phyloP scores from a whole-genome alignment of 208 protist genomes.

The Leishmania braziliensis region DNA sequence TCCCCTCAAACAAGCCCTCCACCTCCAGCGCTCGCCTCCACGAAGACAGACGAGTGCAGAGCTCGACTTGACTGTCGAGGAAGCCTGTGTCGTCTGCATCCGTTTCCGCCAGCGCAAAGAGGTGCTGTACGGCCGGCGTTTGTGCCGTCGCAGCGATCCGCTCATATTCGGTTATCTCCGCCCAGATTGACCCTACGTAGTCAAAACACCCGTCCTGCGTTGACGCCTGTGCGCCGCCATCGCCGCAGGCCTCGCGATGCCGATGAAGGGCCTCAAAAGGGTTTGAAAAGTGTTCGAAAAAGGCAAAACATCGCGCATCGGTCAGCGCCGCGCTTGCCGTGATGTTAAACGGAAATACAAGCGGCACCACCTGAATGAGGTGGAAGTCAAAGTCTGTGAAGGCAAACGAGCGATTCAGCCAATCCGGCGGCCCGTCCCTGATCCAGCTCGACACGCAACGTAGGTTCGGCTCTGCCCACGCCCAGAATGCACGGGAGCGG shows the following conservation, averaged over 20 bases:
- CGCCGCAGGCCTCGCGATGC: background rate
- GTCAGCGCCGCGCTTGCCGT: constrained; percentile 38
- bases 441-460: constrained; percentile 68
- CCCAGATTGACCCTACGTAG: constrained; percentile 7
- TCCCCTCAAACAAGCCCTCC: constrained; percentile 19
- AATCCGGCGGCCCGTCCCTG: constrained; percentile 53
- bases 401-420: constrained; percentile 60
- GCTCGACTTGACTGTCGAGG: background rate
- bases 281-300: constrained; percentile 49
- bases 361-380: constrained; percentile 55
- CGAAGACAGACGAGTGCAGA: constrained; percentile 8
- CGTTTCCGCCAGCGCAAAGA: constrained; percentile 6
- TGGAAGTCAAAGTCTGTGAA: constrained; percentile 77
- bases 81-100: background rate
- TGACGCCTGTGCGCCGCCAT: background rate
- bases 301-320: constrained; percentile 58
- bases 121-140: constrained; percentile 7
- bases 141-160: constrained; percentile 26
- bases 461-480: constrained; percentile 81
- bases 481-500: constrained; percentile 71
- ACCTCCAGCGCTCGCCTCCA: constrained; percentile 21
- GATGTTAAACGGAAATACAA: constrained; percentile 84
- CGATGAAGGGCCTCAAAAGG: constrained; percentile 30
- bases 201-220: constrained; percentile 12
- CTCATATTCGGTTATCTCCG: constrained; percentile 20